A percentile compares a stretch with the other conserved stretches of the same genome.
phyloP scores from a whole-genome alignment of 768 basidiomycete species.

The Tylopilus sp. region DNA sequence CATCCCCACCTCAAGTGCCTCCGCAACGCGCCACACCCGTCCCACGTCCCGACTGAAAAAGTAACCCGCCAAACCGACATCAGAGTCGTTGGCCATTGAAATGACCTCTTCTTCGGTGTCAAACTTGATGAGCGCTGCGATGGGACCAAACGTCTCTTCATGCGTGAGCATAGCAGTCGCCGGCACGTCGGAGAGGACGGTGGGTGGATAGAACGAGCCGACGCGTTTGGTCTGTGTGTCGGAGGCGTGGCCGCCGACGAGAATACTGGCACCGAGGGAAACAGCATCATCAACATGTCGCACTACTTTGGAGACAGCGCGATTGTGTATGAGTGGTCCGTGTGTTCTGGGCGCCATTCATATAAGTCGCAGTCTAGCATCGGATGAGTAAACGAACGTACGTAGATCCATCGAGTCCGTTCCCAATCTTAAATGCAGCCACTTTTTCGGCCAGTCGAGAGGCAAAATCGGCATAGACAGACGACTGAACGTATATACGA shows the following conservation, averaged over 20 bases:
- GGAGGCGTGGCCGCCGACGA: slow-evolving; percentile 81
- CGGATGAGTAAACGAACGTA: slow-evolving; percentile 35
- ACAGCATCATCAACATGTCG: slow-evolving; percentile 88
- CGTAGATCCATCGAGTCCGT: slow-evolving; percentile 78
- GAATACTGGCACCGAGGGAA: slow-evolving; percentile 76
- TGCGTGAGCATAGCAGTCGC: slow-evolving; percentile 55
- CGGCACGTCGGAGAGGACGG: slow-evolving; percentile 85
- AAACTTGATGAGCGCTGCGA: slow-evolving; percentile 86
- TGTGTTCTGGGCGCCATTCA: slow-evolving; percentile 59
- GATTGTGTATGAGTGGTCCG: slow-evolving; percentile 88
- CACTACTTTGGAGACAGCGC: slow-evolving; percentile 82
- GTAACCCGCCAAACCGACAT: slow-evolving; percentile 90
- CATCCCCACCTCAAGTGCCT: slow-evolving; percentile 92
- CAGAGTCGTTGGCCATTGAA: slow-evolving; percentile 74
- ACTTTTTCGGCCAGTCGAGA: slow-evolving; percentile 81
- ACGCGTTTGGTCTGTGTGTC: slow-evolving; percentile 31
- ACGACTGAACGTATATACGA: slow-evolving; percentile 88
- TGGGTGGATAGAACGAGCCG: slow-evolving; percentile 78
- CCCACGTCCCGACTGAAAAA: slow-evolving; percentile 89
- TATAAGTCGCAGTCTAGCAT: not conserved
- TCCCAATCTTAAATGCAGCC: slow-evolving; percentile 81
- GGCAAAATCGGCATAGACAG: slow-evolving; percentile 90
- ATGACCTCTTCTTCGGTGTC: slow-evolving; percentile 94
- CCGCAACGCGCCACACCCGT: slow-evolving; percentile 91
- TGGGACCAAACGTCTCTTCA: slow-evolving; percentile 96